Base-by-base conservation (phyloP, 345 rosid genomes). In the Sonneratia alba region DNA sequence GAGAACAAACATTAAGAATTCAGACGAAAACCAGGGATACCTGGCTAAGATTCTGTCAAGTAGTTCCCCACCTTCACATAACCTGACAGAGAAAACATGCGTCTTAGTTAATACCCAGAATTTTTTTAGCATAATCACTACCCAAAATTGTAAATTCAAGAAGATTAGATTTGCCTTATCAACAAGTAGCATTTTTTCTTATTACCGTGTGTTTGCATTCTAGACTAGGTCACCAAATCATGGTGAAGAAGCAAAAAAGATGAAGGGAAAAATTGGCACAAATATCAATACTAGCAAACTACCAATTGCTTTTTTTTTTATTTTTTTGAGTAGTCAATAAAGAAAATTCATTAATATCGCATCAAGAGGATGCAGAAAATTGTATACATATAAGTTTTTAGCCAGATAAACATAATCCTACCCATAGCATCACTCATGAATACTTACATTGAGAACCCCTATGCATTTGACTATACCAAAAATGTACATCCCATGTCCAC, bases 31-130 rank as follows among this genome's bases (percentile, higher is more conserved):
- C 16, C 68, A 51, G 68, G 24, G 19, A 45, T 68, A 92, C 99
- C 97, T 88, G 3, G 95, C 83, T 47, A 47, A 47, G 51, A 47
- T 47, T 47, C 51, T 47, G 51, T 47, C 51, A 47, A 47, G 51
- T 10, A 47, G 51, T 13, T 47, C 51, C 51, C 51, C 51, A 47
- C 51, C 99, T 83, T 92, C 94, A 55, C 99, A 96, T 84, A 96
- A 84, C 80, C 99, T 96, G 85, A 56, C 73, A 76, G 55, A 59
- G 74, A 69, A 81, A 76, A 10, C 71, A 70, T 27, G 53, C 53
- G 15, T 42, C 66, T 32, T 67, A 66, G 63, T 72, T 7, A 71
- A 27, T 27, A 27, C 32, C 32, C 32, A 27, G 32, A 27, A 27
- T 27, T 27, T 27, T 27, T 27, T 27, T 27, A 27, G 32, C 32